Evolutionary conservation across 2,329 filamentous ascomycete genomes (phyloP).

Genomic region (Alternaria sp.): DNA sequence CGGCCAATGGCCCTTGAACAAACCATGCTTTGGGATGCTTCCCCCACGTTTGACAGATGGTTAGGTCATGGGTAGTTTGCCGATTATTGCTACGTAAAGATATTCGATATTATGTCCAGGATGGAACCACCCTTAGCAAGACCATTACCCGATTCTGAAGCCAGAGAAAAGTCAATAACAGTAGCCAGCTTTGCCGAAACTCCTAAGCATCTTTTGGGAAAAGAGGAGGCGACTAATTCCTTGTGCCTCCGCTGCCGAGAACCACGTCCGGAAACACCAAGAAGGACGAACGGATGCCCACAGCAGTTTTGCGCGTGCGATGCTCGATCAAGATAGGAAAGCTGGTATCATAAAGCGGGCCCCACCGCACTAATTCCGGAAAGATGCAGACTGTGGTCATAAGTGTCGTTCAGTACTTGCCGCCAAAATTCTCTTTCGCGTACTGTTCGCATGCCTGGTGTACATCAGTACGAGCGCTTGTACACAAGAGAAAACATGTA

Average conservation of each 20-base stretch:
- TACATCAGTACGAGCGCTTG: constrained; percentile 23
- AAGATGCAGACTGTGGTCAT: constrained; percentile 52
- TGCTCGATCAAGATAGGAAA: constrained; percentile 40
- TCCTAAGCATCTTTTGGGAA: constrained; percentile 30
- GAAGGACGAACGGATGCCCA: constrained; percentile 40
- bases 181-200: constrained; percentile 17
- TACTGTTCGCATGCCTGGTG: constrained; percentile 84
- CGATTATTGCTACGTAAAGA: constrained; percentile 32
- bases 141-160: constrained; percentile 24
- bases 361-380: constrained; percentile 42
- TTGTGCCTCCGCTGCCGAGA: constrained; percentile 36
- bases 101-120: constrained; percentile 32
- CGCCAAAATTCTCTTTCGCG: constrained; percentile 91
- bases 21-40: constrained; percentile 21
- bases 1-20: constrained; percentile 32
- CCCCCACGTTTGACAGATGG: constrained; percentile 27
- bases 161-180: constrained; percentile 21
- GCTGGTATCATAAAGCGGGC: constrained; percentile 50
- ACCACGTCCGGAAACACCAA: constrained; percentile 34
- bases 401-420: constrained; percentile 53
- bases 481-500: constrained; percentile 4
- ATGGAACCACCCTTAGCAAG: constrained; percentile 19
- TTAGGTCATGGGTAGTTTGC: constrained; percentile 26
- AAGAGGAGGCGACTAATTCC: constrained; percentile 23
- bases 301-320: constrained; percentile 42